phyloP scores from a whole-genome alignment of 2,329 filamentous ascomycete genomes.

The Blastomyces silverae region DNA sequence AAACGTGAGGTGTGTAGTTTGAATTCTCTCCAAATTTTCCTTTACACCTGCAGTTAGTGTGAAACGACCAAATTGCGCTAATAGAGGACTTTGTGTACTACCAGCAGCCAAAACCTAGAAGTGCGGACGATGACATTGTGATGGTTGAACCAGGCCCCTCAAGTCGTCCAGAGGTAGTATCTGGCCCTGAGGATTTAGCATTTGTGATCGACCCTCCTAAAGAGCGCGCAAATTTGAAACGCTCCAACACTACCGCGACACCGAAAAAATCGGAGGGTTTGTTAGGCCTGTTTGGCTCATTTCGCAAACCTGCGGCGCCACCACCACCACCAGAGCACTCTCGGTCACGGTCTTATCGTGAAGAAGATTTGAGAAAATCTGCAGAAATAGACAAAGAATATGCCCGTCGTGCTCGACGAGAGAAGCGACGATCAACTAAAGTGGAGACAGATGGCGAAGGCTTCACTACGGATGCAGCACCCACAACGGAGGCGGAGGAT shows the following conservation, averaged over 20 bases:
- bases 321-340: slow-evolving; percentile 32
- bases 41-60: background rate
- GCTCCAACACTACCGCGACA: slow-evolving; percentile 53
- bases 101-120: slow-evolving; percentile 31
- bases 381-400: slow-evolving; percentile 37
- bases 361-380: slow-evolving; percentile 31
- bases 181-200: slow-evolving; percentile 46
- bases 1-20: slow-evolving; percentile 33
- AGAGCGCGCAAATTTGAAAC: slow-evolving; percentile 51
- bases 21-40: background rate
- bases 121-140: slow-evolving; percentile 46
- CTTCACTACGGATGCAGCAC: slow-evolving; percentile 40
- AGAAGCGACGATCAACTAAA: slow-evolving; percentile 36
- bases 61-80: slow-evolving; percentile 15
- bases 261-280: slow-evolving; percentile 54
- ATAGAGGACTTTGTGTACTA: slow-evolving; percentile 13
- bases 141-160: slow-evolving; percentile 47
- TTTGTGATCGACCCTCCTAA: slow-evolving; percentile 46
- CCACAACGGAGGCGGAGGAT: slow-evolving; percentile 42
- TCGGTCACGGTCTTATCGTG: slow-evolving; percentile 35
- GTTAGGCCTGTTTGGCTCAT: slow-evolving; percentile 56
- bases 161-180: slow-evolving; percentile 42
- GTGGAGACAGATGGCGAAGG: slow-evolving; percentile 48
- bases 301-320: slow-evolving; percentile 30
- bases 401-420: slow-evolving; percentile 30